Percentiles rank a stretch among this genome's conserved stretches.
phyloP scores from a whole-genome alignment of 2,329 filamentous ascomycete species.

The Colletotrichum lini region DNA sequence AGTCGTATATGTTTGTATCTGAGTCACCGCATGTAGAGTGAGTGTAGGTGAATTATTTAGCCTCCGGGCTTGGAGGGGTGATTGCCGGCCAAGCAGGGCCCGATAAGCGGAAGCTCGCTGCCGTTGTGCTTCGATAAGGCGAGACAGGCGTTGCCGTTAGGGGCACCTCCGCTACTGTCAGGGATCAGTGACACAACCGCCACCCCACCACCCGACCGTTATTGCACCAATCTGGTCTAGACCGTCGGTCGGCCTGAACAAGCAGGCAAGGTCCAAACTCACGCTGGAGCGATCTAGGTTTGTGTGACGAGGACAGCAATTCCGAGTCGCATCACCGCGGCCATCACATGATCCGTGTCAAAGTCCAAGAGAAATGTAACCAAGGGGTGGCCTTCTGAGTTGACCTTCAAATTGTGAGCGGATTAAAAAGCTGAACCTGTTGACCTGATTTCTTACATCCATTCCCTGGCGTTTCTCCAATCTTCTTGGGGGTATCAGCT shows the following conservation, averaged over 20 bases:
- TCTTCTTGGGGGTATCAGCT: slow-evolving; percentile 56
- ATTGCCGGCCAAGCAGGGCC: slow-evolving; percentile 20
- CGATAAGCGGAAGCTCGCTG: slow-evolving; percentile 40
- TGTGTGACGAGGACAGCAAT: no score
- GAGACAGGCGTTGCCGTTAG: slow-evolving; percentile 35
- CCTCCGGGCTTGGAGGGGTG: slow-evolving; percentile 37
- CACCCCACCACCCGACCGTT: slow-evolving; percentile 4
- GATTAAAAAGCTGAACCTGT: not conserved
- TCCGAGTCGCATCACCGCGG: not conserved
- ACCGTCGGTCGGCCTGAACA: slow-evolving; percentile 2
- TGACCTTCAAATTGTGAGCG: not conserved
- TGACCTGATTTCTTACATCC: not conserved
- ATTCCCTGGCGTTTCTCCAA: not conserved
- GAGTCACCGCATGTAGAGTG: slow-evolving; percentile 32
- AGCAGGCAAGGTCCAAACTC: not conserved
- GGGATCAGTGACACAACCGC: slow-evolving; percentile 15
- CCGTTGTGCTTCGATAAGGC: slow-evolving; percentile 38
- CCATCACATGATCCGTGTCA: not conserved
- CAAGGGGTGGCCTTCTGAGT: not conserved
- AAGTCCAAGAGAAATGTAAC: not conserved
- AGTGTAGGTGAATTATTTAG: slow-evolving; percentile 33
- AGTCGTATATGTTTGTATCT: slow-evolving; percentile 23
- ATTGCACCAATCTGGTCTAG: slow-evolving; percentile 17
- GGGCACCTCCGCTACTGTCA: slow-evolving; percentile 39
- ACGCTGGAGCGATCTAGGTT: not conserved